These are phyloP conservation scores for Solanum sparsipilum DNA, from an alignment of 257 asterid genomes.

Conservation along the genomic window DNA sequence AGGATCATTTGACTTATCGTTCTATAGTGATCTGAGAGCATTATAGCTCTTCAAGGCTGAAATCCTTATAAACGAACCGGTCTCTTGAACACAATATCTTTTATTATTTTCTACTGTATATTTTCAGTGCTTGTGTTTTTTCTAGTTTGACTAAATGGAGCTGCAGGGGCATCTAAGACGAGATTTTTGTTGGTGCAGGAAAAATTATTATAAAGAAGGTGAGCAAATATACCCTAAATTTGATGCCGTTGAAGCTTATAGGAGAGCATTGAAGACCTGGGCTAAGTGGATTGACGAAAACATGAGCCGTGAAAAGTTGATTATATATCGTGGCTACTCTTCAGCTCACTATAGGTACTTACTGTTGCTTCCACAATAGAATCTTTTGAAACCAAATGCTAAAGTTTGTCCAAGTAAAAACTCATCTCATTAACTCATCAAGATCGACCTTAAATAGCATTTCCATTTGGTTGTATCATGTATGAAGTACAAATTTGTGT, in stretches of 20 bases:
- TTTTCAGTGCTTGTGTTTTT: not conserved
- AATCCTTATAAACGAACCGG: not conserved
- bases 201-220: slow-evolving; percentile 85
- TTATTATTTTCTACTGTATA: not conserved
- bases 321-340: slow-evolving; percentile 89
- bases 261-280: slow-evolving; percentile 87
- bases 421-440: not conserved
- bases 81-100: not conserved
- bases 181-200: slow-evolving; percentile 32
- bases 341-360: slow-evolving; percentile 93
- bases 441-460: not conserved
- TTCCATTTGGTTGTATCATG: not conserved
- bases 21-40: not conserved
- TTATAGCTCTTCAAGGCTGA: not conserved
- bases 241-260: slow-evolving; percentile 85
- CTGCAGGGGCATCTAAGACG: slow-evolving; percentile 4
- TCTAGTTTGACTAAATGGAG: not conserved
- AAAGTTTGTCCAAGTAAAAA: not conserved
- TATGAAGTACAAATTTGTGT: not conserved
- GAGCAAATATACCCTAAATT: slow-evolving; percentile 50
- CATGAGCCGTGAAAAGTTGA: slow-evolving; percentile 31
- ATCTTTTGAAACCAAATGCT: not conserved
- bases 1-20: not conserved
- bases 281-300: slow-evolving; percentile 65
- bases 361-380: not conserved